Evolutionary conservation across 2,329 filamentous ascomycete genomes (phyloP).

Genomic region (Paecilomyces dactylethromorphus): DNA sequence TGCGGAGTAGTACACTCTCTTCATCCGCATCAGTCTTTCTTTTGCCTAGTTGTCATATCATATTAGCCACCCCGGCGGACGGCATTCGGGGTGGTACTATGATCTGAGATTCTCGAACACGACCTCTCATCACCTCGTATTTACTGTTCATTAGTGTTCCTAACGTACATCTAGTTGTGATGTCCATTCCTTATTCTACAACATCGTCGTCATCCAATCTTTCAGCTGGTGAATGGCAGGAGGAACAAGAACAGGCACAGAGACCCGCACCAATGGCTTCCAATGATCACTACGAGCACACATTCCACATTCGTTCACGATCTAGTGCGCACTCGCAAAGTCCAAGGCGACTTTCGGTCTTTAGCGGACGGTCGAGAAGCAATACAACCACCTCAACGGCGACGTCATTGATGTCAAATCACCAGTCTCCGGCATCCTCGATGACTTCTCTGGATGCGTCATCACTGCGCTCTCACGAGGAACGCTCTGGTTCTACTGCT

Average conservation of each 20-base stretch:
- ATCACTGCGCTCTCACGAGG: constrained; percentile 24
- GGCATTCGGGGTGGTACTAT: not conserved
- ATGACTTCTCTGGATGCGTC: constrained; percentile 30
- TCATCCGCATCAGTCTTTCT: not conserved
- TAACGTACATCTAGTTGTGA: not conserved
- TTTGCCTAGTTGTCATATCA: not conserved
- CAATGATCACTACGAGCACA: constrained; percentile 26
- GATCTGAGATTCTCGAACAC: not conserved
- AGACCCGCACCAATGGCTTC: constrained; percentile 25
- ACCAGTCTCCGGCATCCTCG: constrained; percentile 40
- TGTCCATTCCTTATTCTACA: not conserved
- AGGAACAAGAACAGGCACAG: constrained; percentile 20
- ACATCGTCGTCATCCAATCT: not conserved
- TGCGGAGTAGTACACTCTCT: not conserved
- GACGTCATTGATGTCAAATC: constrained; percentile 22
- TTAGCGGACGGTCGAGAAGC: constrained; percentile 33
- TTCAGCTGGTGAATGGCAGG: constrained; percentile 5
- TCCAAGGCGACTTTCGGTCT: constrained; percentile 34
- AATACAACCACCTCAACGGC: constrained; percentile 47
- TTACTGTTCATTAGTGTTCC: not conserved
- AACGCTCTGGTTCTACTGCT: constrained; percentile 20
- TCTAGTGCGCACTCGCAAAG: constrained; percentile 29
- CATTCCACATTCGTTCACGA: constrained; percentile 26
- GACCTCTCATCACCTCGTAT: not conserved
- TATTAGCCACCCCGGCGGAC: not conserved